phyloP scores from a whole-genome alignment of 805 yeast species.

The Schwanniomyces vanrijiae region DNA sequence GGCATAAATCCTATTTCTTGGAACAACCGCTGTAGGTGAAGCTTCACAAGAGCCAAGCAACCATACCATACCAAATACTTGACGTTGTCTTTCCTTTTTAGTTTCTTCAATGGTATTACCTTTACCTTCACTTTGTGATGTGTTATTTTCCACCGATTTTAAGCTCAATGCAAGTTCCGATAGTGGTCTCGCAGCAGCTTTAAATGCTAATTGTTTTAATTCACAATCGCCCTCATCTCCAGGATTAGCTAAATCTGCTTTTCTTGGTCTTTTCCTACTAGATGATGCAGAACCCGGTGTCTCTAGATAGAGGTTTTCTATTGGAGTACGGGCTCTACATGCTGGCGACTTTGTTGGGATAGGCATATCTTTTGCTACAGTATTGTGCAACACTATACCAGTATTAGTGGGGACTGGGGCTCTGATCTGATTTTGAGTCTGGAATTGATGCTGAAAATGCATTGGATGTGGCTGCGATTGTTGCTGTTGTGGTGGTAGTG shows the following conservation, averaged over 20 bases:
- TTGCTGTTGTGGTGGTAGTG: neutral
- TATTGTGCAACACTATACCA: neutral
- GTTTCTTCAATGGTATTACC: conserved; percentile 9
- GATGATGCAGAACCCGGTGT: conserved; percentile 2
- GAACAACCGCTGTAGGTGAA: conserved; percentile 40
- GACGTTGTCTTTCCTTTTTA: conserved; percentile 59
- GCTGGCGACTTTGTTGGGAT: conserved; percentile 4
- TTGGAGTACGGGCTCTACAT: conserved; percentile 6
- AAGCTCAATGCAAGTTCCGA: conserved; percentile 45
- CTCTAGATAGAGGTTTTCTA: conserved; percentile 3
- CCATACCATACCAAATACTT: conserved; percentile 82
- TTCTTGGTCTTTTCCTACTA: conserved; percentile 25
- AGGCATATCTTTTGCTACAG: conserved; percentile 1
- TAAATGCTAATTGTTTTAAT: conserved; percentile 36
- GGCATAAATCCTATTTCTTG: conserved; percentile 43
- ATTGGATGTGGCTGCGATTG: neutral
- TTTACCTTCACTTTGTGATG: conserved; percentile 8
- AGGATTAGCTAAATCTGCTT: conserved; percentile 28
- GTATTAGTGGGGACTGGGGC: neutral
- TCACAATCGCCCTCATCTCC: conserved; percentile 39
- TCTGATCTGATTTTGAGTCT: neutral
- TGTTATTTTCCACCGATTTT: conserved; percentile 40
- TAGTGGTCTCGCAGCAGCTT: conserved; percentile 34
- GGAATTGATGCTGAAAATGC: conserved; percentile 1
- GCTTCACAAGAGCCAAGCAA: conserved; percentile 65